These are phyloP conservation scores for Torrubiella hemipterigena DNA, from an alignment of 2,329 filamentous ascomycete genomes.

Conservation along the genomic window DNA sequence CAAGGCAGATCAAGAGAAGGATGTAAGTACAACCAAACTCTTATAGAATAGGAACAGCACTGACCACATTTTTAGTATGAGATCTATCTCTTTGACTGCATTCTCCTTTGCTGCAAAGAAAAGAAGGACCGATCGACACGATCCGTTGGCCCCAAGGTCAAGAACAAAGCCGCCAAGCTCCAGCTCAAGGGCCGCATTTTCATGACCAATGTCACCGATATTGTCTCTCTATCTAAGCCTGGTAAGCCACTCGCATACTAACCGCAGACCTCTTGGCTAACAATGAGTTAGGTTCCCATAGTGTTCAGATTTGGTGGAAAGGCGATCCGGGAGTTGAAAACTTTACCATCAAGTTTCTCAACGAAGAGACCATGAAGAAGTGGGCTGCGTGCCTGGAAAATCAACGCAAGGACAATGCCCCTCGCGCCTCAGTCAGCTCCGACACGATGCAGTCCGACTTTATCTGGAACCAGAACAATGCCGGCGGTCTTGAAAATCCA, in stretches of 20 bases:
- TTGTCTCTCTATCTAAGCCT: constrained; percentile 77
- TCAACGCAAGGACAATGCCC: constrained; percentile 54
- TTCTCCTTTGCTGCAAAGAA: constrained; percentile 94
- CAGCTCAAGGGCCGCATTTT: constrained; percentile 96
- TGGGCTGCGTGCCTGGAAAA: constrained; percentile 73
- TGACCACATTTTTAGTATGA: constrained; percentile 57
- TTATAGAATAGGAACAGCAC: neutral
- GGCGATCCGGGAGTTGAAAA: constrained; percentile 92
- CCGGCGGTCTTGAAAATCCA: constrained; percentile 63
- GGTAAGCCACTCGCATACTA: constrained; percentile 40
- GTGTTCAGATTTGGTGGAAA: constrained; percentile 97
- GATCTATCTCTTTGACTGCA: constrained; percentile 93
- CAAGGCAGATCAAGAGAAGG: constrained; percentile 82
- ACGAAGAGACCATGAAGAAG: constrained; percentile 86
- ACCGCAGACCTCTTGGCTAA: constrained; percentile 14
- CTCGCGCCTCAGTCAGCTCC: constrained; percentile 32
- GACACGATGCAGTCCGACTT: constrained; percentile 59
- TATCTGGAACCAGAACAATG: constrained; percentile 61
- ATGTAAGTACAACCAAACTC: constrained; percentile 41
- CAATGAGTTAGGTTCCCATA: constrained; percentile 63
- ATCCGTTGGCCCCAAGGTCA: constrained; percentile 41
- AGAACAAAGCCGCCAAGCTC: constrained; percentile 63
- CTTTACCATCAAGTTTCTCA: constrained; percentile 86
- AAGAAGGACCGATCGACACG: constrained; percentile 58
- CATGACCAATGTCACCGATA: constrained; percentile 96